Base-by-base conservation (phyloP, 306 rosid species). In the Pyrus pyrifolia region DNA sequence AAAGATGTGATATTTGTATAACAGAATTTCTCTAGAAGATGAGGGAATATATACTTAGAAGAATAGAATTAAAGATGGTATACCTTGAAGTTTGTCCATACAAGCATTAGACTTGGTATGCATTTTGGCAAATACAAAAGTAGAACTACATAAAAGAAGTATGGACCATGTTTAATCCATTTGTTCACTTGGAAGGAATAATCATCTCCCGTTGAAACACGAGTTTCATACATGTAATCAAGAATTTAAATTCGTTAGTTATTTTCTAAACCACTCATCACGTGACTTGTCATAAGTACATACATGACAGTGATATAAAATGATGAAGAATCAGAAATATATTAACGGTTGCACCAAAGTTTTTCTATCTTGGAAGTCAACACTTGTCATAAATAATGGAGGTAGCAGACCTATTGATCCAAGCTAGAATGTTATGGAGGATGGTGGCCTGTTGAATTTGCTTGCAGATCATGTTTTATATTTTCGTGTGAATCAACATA, bases 141-240 rank as follows among this genome's bases (percentile, higher is more conserved):
- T 76, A n/a, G 17, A 53, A 77, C 13, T 19, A 29, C 42, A 61
- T 9, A 27, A 25, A 33, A 44, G 38, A 58, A 25, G 18, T 23
- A 55, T 38, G 80, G 80, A 77, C 80, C 80, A 76, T 44, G 57
- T 68, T 58, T 68, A 33, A 35, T 52, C 76, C 76, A 70, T 40
- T 38, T 45, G 38, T 58, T 44, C 81, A 59, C 49, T 44, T 40
- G 13, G 62, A 29, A n/a, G 63, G 75, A 40, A 40, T 40, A 77
- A 69, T 69, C 81, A 5, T 67, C 79, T 33, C 68, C 2, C 44
- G 0, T 2, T 40, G 11, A 8, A 40, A 8, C 11, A 8, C 9
- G 11, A 40, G 44, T 7, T 40, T 40, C 44, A 40, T 40, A 7
- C 3, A 46, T 13, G 17, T 46, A 14, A 13, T 13, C 18, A 46